Percentiles rank a stretch among this genome's conserved stretches.
These are phyloP conservation scores for Xylaria sp. DNA, from an alignment of 2,329 filamentous ascomycete genomes.

Conservation along the genomic window DNA sequence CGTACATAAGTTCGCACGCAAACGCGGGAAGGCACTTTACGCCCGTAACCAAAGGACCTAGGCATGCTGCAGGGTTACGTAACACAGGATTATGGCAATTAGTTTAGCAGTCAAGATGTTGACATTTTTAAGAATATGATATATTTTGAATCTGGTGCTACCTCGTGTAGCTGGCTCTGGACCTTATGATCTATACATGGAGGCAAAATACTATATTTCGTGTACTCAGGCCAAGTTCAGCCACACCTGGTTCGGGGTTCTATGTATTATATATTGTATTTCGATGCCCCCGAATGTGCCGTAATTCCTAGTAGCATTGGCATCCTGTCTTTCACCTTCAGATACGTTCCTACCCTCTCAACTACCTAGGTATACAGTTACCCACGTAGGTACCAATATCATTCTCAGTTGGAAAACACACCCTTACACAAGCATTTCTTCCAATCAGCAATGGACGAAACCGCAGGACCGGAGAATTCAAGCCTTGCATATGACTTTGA, in stretches of 20 bases:
- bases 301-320: background rate
- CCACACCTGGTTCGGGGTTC: too few species aligned
- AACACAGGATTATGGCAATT: conserved; percentile 4
- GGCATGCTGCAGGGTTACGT: conserved; percentile 7
- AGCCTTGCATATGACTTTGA: too few species aligned
- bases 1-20: background rate
- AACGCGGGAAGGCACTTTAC: conserved; percentile 13
- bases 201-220: too few species aligned
- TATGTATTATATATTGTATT: background rate
- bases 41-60: background rate
- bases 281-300: background rate
- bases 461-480: background rate
- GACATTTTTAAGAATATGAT: background rate
- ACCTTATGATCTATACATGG: too few species aligned
- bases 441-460: conserved; percentile 2
- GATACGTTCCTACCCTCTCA: background rate
- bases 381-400: background rate
- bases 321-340: background rate
- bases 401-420: background rate
- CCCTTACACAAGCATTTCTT: background rate
- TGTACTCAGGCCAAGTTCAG: too few species aligned
- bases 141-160: conserved; percentile 12
- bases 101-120: background rate
- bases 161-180: too few species aligned
- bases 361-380: background rate